Evolutionary conservation across 2,329 filamentous ascomycete genomes (phyloP), one percentile per base, ranked within the genome.

Genomic region (Pestalotiopsis fici): DNA sequence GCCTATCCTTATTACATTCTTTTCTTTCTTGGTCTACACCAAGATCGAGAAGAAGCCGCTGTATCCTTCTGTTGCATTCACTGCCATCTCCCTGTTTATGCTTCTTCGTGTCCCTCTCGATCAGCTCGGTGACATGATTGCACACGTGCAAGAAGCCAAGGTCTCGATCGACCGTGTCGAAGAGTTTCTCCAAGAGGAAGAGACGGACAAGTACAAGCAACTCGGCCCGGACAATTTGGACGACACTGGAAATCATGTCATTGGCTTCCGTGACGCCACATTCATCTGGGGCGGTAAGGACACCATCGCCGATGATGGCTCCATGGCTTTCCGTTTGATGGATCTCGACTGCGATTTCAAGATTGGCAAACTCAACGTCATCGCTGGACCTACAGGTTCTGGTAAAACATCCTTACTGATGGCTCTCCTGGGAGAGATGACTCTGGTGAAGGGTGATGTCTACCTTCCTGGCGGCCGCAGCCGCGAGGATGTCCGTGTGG

Each of bases 361-460:
- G 66, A 88, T 97, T 66, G 94, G 94, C 68, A 90, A 94, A 74
- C 87, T 99, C 69, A 99, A 98, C 76, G 91, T 99, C 62, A 92
- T 99, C 74, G 93, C 94, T 50, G 96, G 96, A 1, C 92, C 95
- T 2, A 99, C 96, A 3, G 96, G 96, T 15, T 96, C 93, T 64
- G 96, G 96, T 71, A 99, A 99, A 84, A 97, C 95, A 0, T 98
- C 95, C 0, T 83, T 99, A 75, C 85, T 99, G 23, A 97, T 99
- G 95, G 96, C 95, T 31, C 84, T 99, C 28, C 87, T 99, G 2
- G 96, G 96, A 68, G 96, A 99, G 81, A 99, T 99, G 96, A 96
- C 93, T 0, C 81, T 95, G 63, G 81, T 97, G 27, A 86, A 91
- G 67, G 96, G 96, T 66, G 87, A 87, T 11, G 92, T 98, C 6